Evolutionary conservation across 2,329 filamentous ascomycete genomes (phyloP).

Genomic region (Alternaria angustiovoidea): DNA sequence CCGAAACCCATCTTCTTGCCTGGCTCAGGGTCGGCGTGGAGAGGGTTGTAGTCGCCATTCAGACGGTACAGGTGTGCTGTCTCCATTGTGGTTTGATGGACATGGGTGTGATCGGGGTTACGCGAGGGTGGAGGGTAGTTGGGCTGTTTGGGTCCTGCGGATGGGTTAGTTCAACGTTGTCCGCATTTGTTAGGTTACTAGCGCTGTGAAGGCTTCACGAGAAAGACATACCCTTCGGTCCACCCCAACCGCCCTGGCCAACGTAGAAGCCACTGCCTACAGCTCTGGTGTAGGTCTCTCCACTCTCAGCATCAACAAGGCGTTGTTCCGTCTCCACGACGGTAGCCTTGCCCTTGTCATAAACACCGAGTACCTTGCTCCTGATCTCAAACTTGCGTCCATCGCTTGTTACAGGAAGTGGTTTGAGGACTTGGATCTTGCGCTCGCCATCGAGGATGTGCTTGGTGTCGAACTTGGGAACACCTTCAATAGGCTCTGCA

Average conservation of each 20-base stretch:
- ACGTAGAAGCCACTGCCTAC: slow-evolving; percentile 80
- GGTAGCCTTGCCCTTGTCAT: slow-evolving; percentile 86
- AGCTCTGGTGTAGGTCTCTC: slow-evolving; percentile 75
- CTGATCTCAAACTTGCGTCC: slow-evolving; percentile 79
- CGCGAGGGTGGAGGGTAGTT: slow-evolving; percentile 80
- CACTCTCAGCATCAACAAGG: slow-evolving; percentile 73
- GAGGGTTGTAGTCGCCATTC: slow-evolving; percentile 93
- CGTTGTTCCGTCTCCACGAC: slow-evolving; percentile 82
- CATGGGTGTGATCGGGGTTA: slow-evolving; percentile 73
- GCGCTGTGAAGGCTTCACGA: not conserved
- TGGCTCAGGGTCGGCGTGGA: slow-evolving; percentile 86
- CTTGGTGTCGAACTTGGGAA: slow-evolving; percentile 77
- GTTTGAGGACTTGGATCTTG: slow-evolving; percentile 77
- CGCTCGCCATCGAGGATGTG: slow-evolving; percentile 86
- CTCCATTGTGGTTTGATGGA: slow-evolving; percentile 74
- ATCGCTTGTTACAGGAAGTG: slow-evolving; percentile 74
- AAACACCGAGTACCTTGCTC: slow-evolving; percentile 81
- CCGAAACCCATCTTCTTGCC: slow-evolving; percentile 91
- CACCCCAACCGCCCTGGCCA: slow-evolving; percentile 83
- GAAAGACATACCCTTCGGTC: slow-evolving; percentile 74
- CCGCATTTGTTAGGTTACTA: not conserved
- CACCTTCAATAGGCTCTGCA: slow-evolving; percentile 72
- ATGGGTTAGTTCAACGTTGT: not conserved
- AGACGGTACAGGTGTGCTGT: slow-evolving; percentile 71
- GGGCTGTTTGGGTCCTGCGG: slow-evolving; percentile 69